Evolutionary conservation across 305 asterid species (phyloP).

Genomic region (Stenogyne calaminthoides): DNA sequence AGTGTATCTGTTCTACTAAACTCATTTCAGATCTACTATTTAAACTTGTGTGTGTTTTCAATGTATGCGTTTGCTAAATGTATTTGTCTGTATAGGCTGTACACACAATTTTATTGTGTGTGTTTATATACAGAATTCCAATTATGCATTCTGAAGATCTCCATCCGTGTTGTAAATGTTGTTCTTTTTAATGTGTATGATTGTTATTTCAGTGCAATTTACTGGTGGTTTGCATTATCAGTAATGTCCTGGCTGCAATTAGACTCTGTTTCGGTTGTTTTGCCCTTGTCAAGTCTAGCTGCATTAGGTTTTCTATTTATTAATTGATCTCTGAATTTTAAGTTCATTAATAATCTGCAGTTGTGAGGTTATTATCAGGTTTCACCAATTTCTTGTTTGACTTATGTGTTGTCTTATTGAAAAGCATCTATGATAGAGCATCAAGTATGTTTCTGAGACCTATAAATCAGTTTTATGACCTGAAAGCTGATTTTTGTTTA

Average conservation of each 20-base stretch:
- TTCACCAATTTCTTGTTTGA: background rate
- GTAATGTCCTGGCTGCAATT: background rate
- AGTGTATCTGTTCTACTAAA: background rate
- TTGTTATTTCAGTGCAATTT: background rate
- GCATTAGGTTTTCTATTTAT: background rate
- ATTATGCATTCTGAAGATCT: slow-evolving; percentile 8
- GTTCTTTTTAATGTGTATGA: background rate
- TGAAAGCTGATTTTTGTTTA: background rate
- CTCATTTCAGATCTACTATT: background rate
- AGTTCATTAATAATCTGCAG: background rate
- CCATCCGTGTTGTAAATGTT: background rate
- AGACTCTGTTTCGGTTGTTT: slow-evolving; percentile 20
- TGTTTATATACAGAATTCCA: background rate
- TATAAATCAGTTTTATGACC: background rate
- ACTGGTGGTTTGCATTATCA: background rate
- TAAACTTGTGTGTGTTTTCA: background rate
- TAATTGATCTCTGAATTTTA: background rate
- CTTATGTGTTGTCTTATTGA: background rate
- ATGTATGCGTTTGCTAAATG: background rate
- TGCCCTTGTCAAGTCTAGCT: slow-evolving; percentile 3
- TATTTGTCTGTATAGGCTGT: background rate
- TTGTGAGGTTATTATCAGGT: slow-evolving; percentile 12
- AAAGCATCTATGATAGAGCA: background rate
- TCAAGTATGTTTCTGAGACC: background rate
- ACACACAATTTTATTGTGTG: background rate